Evolutionary conservation across 495 filamentous ascomycete genomes (phyloP), one percentile per base, ranked within the genome.

Genomic region (Aspergillus olivimuriae): DNA sequence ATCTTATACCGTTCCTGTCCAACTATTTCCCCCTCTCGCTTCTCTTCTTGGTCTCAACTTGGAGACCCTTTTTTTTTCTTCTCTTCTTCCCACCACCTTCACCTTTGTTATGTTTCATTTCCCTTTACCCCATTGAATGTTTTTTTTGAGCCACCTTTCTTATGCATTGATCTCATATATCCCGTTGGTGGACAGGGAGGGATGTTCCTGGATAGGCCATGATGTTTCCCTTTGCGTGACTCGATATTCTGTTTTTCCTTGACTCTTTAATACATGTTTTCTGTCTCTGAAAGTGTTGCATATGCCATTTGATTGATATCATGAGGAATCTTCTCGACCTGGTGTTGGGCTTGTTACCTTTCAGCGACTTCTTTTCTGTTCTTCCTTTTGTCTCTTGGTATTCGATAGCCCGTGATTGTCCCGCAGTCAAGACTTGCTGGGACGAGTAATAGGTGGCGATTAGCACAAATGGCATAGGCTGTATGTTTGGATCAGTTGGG

Each of bases 201-300:
- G 56, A 57, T 53, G 51, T 50, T 65, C 54, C 55, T 53, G 54
- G 58, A 58, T 58, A 58, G 57, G 62, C 57, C 54, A 63, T 60
- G 60, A 64, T 57, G 42, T n/a, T 57, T 49, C 6, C 24, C 11
- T 53, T 47, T 49, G 34, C 46, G 38, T 48, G 32, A 30, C 49
- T 53, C 11, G 24, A 40, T n/a, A 43, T 48, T 58, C 34, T 46
- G 43, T 47, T 47, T 58, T 53, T 43, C 44, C 44, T 45, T 50
- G 52, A 48, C 41, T 48, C 38, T 44, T 31, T 45, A 47, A 49
- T 51, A 49, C 50, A 51, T 44, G 46, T 55, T 58, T 46, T 48
- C 46, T 56, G 51, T 48, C 33, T 56, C 48, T 49, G 46, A 44
- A 46, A 42, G 53, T 53, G 46, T 48, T 48, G 34, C 24, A 37